These are phyloP conservation scores for Ricinus communis DNA, from an alignment of 345 rosid genomes.

Conservation along the genomic window DNA sequence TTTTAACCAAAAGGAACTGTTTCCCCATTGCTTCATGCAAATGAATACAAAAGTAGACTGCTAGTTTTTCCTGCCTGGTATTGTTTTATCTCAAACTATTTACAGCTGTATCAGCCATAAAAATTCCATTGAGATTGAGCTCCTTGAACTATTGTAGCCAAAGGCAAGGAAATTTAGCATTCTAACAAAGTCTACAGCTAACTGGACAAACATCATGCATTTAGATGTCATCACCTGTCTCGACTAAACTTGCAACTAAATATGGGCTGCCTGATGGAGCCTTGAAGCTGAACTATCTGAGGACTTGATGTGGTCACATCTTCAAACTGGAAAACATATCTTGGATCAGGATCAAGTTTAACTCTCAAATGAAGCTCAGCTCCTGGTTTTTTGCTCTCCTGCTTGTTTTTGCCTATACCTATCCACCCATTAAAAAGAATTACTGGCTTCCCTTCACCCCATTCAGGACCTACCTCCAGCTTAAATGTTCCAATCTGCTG, in stretches of 20 bases:
- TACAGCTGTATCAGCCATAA: not conserved
- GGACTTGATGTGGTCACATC: constrained; percentile 80
- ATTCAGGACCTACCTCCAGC: constrained; percentile 84
- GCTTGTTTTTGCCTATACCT: constrained; percentile 78
- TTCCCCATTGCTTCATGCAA: not conserved
- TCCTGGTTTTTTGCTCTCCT: constrained; percentile 54
- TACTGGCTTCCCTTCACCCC: constrained; percentile 75
- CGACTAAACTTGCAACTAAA: constrained; percentile 91
- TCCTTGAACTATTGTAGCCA: not conserved
- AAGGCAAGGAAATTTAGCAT: not conserved
- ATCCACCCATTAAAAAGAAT: constrained; percentile 89
- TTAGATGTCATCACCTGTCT: constrained; percentile 63
- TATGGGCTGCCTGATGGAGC: constrained; percentile 88
- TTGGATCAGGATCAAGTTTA: constrained; percentile 90
- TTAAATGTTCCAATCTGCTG: constrained; percentile 81
- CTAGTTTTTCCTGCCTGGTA: not conserved
- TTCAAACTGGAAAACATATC: constrained; percentile 92
- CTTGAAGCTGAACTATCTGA: constrained; percentile 92
- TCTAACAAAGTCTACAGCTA: not conserved
- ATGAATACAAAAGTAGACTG: not conserved
- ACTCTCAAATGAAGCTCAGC: constrained; percentile 88
- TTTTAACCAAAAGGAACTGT: too few relatives aligned
- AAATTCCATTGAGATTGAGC: not conserved
- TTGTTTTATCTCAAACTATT: constrained; percentile 6
- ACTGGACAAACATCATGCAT: not conserved